These are phyloP conservation scores for Aspergillus biplanus DNA, from an alignment of 495 filamentous ascomycete genomes.

Conservation along the genomic window DNA sequence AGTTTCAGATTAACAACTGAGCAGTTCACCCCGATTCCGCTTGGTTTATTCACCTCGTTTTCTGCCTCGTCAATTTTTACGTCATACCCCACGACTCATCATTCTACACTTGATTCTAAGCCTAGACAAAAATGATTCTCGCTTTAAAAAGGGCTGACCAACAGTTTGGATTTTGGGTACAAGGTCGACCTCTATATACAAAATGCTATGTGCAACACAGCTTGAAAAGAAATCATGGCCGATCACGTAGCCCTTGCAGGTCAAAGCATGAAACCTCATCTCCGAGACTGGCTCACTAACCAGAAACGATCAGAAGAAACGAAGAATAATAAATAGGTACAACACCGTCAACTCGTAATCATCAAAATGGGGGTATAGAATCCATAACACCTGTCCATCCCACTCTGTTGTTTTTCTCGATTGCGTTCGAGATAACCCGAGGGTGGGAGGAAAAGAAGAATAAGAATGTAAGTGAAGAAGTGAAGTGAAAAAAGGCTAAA, in stretches of 20 bases:
- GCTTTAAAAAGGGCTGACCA: slow-evolving; percentile 15
- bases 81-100: neutral
- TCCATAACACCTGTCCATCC: slow-evolving; percentile 27
- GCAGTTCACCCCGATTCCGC: neutral
- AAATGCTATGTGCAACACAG: slow-evolving; percentile 20
- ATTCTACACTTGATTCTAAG: neutral
- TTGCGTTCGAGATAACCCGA: slow-evolving; percentile 23
- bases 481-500: slow-evolving; percentile 22
- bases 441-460: slow-evolving; percentile 19
- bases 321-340: slow-evolving; percentile 4
- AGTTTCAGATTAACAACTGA: too few species aligned
- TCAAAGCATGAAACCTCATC: slow-evolving; percentile 6
- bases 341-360: slow-evolving; percentile 39
- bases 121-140: neutral
- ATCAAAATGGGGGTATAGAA: slow-evolving; percentile 40
- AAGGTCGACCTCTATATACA: slow-evolving; percentile 22
- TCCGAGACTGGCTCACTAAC: slow-evolving; percentile 16
- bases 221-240: slow-evolving; percentile 12
- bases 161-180: slow-evolving; percentile 17
- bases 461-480: slow-evolving; percentile 10
- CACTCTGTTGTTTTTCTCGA: slow-evolving; percentile 19
- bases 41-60: neutral
- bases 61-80: neutral
- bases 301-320: slow-evolving; percentile 17
- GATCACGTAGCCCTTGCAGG: slow-evolving; percentile 11